Conservation (phyloP, 164 flowering plant genomes). For the Hamamelis virginiana region DNA sequence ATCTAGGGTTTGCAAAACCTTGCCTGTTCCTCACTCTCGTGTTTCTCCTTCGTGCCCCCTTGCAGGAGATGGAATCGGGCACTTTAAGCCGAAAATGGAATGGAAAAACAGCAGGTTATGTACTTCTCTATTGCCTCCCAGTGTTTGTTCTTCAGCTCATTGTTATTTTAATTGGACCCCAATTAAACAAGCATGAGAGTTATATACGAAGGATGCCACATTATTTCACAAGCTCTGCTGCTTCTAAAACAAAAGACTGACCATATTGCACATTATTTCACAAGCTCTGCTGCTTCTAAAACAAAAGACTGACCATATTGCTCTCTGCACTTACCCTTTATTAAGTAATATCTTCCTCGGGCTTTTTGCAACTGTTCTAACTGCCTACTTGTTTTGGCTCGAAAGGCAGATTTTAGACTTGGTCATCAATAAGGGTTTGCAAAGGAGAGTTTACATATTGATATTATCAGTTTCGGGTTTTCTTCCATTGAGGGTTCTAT, state of each 20-base stretch:
- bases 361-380: conserved; percentile 55
- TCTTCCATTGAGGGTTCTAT: conserved; percentile 71
- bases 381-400: conserved; percentile 65
- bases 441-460: conserved; percentile 70
- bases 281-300: too few species aligned
- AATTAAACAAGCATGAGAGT: conserved; percentile 30
- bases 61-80: conserved; percentile 64
- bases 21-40: conserved; percentile 74
- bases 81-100: conserved; percentile 71
- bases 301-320: conserved; percentile 29
- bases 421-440: conserved; percentile 85
- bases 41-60: conserved; percentile 81
- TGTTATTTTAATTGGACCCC: conserved; percentile 62
- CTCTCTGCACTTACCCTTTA: conserved; percentile 86
- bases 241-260: too few species aligned
- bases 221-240: too few species aligned
- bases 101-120: conserved; percentile 54
- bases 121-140: conserved; percentile 75
- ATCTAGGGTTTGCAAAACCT: conserved; percentile 95
- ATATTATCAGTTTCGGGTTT: conserved; percentile 66
- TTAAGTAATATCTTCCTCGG: conserved; percentile 76
- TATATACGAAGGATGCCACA: conserved; percentile 39
- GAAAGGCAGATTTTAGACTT: conserved; percentile 64
- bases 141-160: conserved; percentile 68
- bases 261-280: too few species aligned